Evolutionary conservation across 2,329 filamentous ascomycete genomes (phyloP).

Genomic region (Calonectria montana): DNA sequence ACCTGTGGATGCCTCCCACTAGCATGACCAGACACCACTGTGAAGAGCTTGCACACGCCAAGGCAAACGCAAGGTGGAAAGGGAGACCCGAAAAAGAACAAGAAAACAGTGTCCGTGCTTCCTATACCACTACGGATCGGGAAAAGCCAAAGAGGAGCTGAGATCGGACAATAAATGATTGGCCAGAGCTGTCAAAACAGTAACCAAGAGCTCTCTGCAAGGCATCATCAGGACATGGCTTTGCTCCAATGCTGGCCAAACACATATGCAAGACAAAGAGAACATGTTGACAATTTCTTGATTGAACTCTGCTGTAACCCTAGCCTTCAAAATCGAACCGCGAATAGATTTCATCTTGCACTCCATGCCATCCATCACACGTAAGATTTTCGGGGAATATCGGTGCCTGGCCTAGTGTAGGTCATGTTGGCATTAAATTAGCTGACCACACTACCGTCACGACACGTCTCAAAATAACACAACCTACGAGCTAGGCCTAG

Average conservation of each 20-base stretch:
- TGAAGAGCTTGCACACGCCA: not conserved
- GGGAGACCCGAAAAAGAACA: not conserved
- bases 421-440: not conserved
- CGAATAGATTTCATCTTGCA: not conserved
- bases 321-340: not conserved
- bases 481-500: not conserved
- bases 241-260: not conserved
- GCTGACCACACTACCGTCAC: not conserved
- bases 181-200: not conserved
- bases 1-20: conserved; percentile 13
- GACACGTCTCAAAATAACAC: not conserved
- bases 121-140: not conserved
- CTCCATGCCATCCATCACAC: not conserved
- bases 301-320: not conserved
- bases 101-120: not conserved
- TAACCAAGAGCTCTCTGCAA: not conserved
- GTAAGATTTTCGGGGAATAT: not conserved
- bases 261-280: not conserved
- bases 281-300: not conserved
- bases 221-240: too few relatives aligned
- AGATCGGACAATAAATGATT: not conserved
- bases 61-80: not conserved
- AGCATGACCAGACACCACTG: not conserved
- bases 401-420: not conserved
- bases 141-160: not conserved